These are phyloP conservation scores for Amoebophrya sp. DNA, from an alignment of 169 alveolate genomes.

Conservation along the genomic window DNA sequence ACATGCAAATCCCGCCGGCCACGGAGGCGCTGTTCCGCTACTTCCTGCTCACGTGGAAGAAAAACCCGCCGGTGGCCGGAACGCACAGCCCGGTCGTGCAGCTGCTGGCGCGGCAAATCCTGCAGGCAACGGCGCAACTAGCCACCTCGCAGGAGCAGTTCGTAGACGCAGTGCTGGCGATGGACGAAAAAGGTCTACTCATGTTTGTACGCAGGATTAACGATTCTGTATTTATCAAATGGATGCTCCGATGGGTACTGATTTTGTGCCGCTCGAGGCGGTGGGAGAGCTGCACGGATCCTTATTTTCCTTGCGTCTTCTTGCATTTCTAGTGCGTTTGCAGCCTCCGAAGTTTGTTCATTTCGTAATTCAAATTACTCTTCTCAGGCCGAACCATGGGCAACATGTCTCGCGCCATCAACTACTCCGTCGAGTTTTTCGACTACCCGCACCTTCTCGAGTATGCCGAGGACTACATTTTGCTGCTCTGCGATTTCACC, in stretches of 20 bases:
- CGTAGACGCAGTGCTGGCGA: not conserved
- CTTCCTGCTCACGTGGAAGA: not conserved
- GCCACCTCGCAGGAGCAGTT: not conserved
- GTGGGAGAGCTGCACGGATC: not conserved
- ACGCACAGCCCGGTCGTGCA: not conserved
- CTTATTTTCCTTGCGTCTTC: not conserved
- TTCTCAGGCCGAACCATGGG: too few relatives aligned
- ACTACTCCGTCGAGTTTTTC: not conserved
- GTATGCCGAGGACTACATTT: not conserved
- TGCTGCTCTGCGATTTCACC: not conserved
- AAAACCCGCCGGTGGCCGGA: not conserved
- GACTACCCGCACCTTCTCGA: not conserved
- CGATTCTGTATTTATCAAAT: not conserved
- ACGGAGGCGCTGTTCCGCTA: not conserved
- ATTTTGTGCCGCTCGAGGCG: not conserved
- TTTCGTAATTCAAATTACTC: too few relatives aligned
- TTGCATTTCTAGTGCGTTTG: not conserved
- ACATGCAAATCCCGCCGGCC: not conserved
- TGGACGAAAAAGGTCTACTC: not conserved
- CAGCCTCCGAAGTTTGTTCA: too few relatives aligned
- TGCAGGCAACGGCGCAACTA: not conserved
- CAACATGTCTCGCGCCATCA: not conserved
- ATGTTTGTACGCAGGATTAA: not conserved
- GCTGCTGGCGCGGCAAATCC: not conserved
- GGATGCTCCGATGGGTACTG: not conserved